A percentile compares a stretch with the other conserved stretches of the same genome.
Evolutionary conservation across 129 eudicot genomes (phyloP).

Genomic region (Chrysanthemum makinoi): DNA sequence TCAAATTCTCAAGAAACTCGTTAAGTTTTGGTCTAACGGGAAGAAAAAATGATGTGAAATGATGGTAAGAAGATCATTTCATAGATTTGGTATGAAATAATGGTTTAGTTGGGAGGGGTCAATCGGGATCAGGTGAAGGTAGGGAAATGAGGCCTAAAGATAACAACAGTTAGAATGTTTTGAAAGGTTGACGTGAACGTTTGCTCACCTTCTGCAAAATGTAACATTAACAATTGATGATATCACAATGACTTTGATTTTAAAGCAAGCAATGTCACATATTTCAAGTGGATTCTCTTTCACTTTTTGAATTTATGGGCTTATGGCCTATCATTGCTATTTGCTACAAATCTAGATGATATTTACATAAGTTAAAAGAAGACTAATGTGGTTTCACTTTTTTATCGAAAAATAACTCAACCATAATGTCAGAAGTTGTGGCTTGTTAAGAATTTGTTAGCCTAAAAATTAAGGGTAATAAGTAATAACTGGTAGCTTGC

Average conservation of each 20-base stretch:
- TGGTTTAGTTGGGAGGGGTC: conserved; percentile 22
- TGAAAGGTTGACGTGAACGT: conserved; percentile 49
- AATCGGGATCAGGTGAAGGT: conserved; percentile 30
- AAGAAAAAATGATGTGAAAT: conserved; percentile 3
- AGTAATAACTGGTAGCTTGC: too few relatives aligned
- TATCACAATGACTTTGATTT: conserved; percentile 49
- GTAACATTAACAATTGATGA: conserved; percentile 23
- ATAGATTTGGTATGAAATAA: conserved; percentile 18
- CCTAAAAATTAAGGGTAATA: too few relatives aligned
- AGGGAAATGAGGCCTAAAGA: conserved; percentile 20
- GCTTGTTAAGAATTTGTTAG: too few relatives aligned
- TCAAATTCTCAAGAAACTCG: not conserved
- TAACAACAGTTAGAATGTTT: conserved; percentile 24
- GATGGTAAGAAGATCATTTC: conserved; percentile 11
- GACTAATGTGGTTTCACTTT: too few relatives aligned
- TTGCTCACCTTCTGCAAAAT: conserved; percentile 29
- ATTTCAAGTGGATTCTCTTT: conserved; percentile 15
- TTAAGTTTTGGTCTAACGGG: not conserved
- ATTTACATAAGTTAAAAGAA: too few relatives aligned
- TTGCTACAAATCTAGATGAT: too few relatives aligned
- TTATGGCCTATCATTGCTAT: not conserved
- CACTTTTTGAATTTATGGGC: conserved; percentile 13
- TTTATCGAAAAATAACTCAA: too few relatives aligned
- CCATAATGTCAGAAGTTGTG: too few relatives aligned
- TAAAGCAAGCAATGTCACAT: conserved; percentile 57